Evolutionary conservation across 148 eudicot genomes (phyloP).

Genomic region (Rhododendron henanense): DNA sequence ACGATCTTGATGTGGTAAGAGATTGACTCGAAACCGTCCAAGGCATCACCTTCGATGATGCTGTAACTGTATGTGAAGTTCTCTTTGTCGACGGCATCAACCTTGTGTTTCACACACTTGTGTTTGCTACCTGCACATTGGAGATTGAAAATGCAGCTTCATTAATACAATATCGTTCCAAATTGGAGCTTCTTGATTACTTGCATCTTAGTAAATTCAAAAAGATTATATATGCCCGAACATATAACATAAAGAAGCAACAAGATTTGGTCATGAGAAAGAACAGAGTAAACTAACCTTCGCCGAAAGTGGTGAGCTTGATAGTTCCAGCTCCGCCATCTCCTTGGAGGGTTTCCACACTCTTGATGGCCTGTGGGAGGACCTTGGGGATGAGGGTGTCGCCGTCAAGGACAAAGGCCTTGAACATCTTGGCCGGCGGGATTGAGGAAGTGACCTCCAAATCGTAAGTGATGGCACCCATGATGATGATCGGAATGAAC

Average conservation of each 20-base stretch:
- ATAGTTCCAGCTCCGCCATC: constrained; percentile 16
- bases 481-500: neutral
- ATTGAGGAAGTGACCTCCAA: constrained; percentile 14
- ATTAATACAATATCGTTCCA: too few species aligned
- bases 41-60: neutral
- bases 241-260: neutral
- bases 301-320: constrained; percentile 22
- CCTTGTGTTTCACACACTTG: neutral
- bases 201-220: neutral
- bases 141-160: too few species aligned
- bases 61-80: neutral
- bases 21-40: constrained; percentile 7
- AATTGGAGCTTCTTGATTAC: neutral
- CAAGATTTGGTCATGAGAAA: neutral
- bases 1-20: constrained; percentile 1
- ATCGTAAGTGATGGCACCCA: constrained; percentile 26
- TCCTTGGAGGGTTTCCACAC: constrained; percentile 14
- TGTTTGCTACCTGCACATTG: neutral
- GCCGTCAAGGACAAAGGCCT: constrained; percentile 20
- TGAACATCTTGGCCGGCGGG: constrained; percentile 25
- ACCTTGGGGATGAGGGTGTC: constrained; percentile 30
- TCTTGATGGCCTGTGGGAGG: constrained; percentile 27
- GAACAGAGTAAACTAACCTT: constrained; percentile 12
- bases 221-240: neutral
- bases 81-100: neutral